Evolutionary conservation across 208 protist genomes (phyloP).

Genomic region (Leishmania martiniquensis): DNA sequence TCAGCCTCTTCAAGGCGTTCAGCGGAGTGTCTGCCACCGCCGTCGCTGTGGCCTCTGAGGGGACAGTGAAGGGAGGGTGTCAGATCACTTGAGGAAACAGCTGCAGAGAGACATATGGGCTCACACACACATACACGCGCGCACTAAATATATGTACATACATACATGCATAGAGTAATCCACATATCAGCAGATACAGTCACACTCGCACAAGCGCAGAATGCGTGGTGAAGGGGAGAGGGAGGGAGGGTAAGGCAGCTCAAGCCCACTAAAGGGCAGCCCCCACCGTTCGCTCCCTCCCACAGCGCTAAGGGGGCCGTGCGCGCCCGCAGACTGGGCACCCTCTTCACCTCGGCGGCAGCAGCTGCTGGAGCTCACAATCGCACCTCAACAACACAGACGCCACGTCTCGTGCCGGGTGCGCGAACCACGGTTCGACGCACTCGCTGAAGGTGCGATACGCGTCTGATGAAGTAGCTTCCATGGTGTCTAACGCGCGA

Average conservation of each 20-base stretch:
- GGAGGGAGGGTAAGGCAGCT: background rate
- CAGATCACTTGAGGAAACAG: background rate
- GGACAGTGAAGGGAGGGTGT: background rate
- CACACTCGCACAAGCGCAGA: too few species aligned
- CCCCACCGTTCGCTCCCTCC: background rate
- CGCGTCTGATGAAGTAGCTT: background rate
- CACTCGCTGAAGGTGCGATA: conserved; percentile 11
- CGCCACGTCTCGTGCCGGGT: conserved; percentile 4
- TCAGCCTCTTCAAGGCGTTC: background rate
- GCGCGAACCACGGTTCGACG: conserved; percentile 27
- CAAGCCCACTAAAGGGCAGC: background rate
- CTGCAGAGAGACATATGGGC: background rate
- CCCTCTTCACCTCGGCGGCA: background rate
- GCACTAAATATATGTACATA: background rate
- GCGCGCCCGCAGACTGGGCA: background rate
- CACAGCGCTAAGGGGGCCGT: background rate
- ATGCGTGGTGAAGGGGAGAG: too few species aligned
- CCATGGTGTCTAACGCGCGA: background rate
- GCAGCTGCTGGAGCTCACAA: conserved; percentile 8
- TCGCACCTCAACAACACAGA: conserved; percentile 9
- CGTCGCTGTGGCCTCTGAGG: background rate
- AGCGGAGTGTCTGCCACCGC: background rate
- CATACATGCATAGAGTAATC: background rate
- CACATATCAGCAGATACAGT: background rate
- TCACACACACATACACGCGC: background rate